Percentiles rank a stretch among this genome's conserved stretches.
Evolutionary conservation across 345 rosid genomes (phyloP).

Genomic region (Psidium friedrichsthalianum): DNA sequence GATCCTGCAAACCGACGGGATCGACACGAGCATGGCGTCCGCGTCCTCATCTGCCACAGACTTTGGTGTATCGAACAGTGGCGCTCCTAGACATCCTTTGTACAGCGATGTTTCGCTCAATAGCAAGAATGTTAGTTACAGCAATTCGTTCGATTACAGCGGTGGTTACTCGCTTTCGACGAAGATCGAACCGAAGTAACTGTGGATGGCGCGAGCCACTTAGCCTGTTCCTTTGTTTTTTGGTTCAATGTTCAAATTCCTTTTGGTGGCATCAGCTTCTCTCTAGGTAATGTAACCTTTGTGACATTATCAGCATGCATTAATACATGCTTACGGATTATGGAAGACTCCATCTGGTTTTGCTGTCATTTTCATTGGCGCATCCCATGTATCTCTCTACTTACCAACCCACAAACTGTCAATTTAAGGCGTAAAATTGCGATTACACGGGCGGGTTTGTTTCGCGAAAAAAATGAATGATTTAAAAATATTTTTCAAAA

Average conservation of each 20-base stretch:
- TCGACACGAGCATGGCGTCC: conserved; percentile 53
- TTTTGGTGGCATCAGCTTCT: neutral
- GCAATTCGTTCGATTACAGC: conserved; percentile 58
- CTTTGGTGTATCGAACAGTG: conserved; percentile 33
- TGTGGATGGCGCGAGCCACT: neutral
- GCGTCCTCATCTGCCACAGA: conserved; percentile 81
- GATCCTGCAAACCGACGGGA: conserved; percentile 43
- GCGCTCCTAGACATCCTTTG: conserved; percentile 39
- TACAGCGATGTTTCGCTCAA: conserved; percentile 29
- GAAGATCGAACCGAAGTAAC: conserved; percentile 58
- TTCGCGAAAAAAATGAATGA: too few species aligned
- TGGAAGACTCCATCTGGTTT: neutral
- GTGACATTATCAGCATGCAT: neutral
- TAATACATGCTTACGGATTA: neutral
- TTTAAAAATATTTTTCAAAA: too few species aligned
- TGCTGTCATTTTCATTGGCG: neutral
- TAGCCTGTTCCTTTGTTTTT: neutral
- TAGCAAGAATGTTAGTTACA: conserved; percentile 9
- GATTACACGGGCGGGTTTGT: neutral
- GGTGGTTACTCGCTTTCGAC: conserved; percentile 53
- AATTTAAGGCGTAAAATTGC: neutral
- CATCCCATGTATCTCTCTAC: neutral
- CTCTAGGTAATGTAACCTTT: neutral
- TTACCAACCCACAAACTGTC: neutral
- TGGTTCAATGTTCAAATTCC: neutral